Percentiles rank a stretch among this genome's conserved stretches.
Evolutionary conservation across 345 rosid genomes (phyloP).

Genomic region (Hypericum perforatum): DNA sequence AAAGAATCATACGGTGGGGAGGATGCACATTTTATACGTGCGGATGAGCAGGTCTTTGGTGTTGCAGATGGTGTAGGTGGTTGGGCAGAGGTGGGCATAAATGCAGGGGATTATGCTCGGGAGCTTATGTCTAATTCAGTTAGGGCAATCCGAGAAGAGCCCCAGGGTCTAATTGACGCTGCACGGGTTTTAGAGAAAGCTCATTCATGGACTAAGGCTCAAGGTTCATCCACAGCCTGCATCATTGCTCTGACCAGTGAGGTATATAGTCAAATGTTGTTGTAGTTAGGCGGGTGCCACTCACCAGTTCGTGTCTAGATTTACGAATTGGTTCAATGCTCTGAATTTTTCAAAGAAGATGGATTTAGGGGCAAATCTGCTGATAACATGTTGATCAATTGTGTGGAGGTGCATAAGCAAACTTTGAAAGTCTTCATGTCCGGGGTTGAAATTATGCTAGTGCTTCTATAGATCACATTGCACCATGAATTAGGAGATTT

Average conservation of each 20-base stretch:
- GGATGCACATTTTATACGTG: slow-evolving; percentile 7
- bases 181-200: slow-evolving; percentile 26
- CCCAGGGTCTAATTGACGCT: slow-evolving; percentile 16
- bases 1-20: slow-evolving; percentile 13
- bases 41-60: slow-evolving; percentile 5
- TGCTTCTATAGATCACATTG: no score
- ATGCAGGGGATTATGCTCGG: slow-evolving; percentile 15
- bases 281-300: no score
- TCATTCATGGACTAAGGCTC: slow-evolving; percentile 19
- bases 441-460: no score
- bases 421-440: no score
- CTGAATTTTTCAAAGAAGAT: no score
- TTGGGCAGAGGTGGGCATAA: slow-evolving; percentile 7
- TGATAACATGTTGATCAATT: no score
- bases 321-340: no score
- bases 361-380: no score
- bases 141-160: slow-evolving; percentile 16
- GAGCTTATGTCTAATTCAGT: slow-evolving; percentile 24
- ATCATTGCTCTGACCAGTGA: slow-evolving; percentile 20
- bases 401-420: no score
- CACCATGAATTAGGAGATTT: no score
- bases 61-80: slow-evolving; percentile 12
- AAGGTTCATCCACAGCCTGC: slow-evolving; percentile 29
- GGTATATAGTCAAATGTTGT: slow-evolving; percentile 4
- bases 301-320: no score